Conservation (phyloP, 2,329 filamentous ascomycete genomes). For the Pestalotiopsis fici region DNA sequence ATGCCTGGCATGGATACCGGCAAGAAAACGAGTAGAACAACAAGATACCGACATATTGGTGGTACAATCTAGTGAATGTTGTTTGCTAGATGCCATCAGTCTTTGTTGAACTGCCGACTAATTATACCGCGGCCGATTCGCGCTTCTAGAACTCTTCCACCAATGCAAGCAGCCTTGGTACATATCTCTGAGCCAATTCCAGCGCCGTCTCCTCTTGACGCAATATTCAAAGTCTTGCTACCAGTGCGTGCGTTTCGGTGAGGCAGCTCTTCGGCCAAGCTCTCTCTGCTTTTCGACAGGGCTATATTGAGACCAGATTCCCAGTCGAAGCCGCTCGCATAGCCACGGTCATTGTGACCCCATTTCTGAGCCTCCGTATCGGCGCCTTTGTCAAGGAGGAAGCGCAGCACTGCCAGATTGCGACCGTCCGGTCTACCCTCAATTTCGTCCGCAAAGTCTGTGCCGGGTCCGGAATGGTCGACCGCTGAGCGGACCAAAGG, state of each 20-base stretch:
- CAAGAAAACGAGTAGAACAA: too few species aligned
- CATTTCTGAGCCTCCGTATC: constrained; percentile 12
- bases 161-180: constrained; percentile 7
- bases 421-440: not conserved
- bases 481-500: constrained; percentile 12
- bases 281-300: constrained; percentile 3
- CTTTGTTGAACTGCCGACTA: too few species aligned
- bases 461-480: not conserved
- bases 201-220: constrained; percentile 13
- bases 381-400: constrained; percentile 11
- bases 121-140: not conserved
- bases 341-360: constrained; percentile 12
- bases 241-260: constrained; percentile 11
- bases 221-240: constrained; percentile 10
- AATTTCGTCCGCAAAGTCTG: not conserved
- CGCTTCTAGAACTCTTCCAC: constrained; percentile 4
- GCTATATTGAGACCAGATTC: constrained; percentile 12
- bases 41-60: too few species aligned
- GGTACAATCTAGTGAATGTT: too few species aligned
- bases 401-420: constrained; percentile 12
- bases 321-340: constrained; percentile 13
- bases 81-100: too few species aligned
- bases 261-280: constrained; percentile 13
- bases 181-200: constrained; percentile 10
- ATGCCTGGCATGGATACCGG: too few species aligned